Evolutionary conservation across 306 rosid species (phyloP).

Genomic region (Quercus gilva): DNA sequence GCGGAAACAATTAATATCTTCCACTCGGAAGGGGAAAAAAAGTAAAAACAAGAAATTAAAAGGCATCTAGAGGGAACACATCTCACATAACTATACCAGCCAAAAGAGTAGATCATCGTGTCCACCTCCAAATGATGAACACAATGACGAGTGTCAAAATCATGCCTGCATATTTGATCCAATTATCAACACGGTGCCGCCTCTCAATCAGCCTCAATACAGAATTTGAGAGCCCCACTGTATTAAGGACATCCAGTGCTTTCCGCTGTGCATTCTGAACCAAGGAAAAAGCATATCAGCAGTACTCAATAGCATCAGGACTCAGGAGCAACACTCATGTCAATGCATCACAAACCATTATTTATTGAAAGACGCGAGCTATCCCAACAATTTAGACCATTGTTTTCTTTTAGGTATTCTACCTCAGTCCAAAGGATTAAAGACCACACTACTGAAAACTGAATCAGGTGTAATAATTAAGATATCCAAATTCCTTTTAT

Average conservation of each 20-base stretch:
- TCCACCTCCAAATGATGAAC: conserved; percentile 57
- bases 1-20: too few relatives aligned
- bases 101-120: conserved; percentile 19
- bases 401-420: not conserved
- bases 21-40: too few relatives aligned
- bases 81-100: not conserved
- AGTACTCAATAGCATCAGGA: not conserved
- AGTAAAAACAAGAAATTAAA: not conserved
- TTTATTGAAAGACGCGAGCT: not conserved
- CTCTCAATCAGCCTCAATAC: conserved; percentile 84
- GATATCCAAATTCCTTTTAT: too few relatives aligned
- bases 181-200: conserved; percentile 61
- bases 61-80: not conserved
- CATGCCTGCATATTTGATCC: conserved; percentile 91
- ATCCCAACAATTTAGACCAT: not conserved
- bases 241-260: conserved; percentile 76
- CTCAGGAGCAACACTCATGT: not conserved
- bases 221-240: conserved; percentile 76
- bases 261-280: conserved; percentile 82
- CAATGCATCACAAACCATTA: not conserved
- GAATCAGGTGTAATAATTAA: not conserved
- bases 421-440: not conserved
- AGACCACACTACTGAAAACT: not conserved
- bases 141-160: conserved; percentile 55
- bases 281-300: not conserved